These are phyloP conservation scores for Fusarium sp. DNA, from an alignment of 2,329 filamentous ascomycete genomes.

Conservation along the genomic window DNA sequence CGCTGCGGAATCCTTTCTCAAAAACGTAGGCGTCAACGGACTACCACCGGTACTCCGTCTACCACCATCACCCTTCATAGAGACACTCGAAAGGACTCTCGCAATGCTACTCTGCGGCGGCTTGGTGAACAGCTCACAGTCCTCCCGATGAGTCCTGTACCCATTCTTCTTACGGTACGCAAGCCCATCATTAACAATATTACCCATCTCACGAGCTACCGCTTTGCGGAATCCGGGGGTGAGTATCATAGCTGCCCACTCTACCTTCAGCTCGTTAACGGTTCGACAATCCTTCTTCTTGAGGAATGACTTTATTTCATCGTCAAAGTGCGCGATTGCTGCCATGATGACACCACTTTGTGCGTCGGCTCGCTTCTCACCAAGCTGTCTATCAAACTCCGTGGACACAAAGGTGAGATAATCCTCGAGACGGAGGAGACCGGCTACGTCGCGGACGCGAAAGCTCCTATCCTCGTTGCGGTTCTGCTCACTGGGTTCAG, in stretches of 20 bases:
- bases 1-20: neutral
- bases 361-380: neutral
- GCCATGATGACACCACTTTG: neutral
- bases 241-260: constrained; percentile 16
- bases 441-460: constrained; percentile 21
- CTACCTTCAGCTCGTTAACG: neutral
- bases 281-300: neutral
- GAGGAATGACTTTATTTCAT: constrained; percentile 11
- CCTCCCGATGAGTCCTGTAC: constrained; percentile 5
- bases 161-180: constrained; percentile 10
- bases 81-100: neutral
- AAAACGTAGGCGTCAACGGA: neutral
- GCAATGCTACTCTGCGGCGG: neutral
- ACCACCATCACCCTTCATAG: neutral
- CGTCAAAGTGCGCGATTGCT: constrained; percentile 14
- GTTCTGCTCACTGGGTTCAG: neutral
- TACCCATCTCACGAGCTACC: constrained; percentile 9
- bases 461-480: constrained; percentile 1
- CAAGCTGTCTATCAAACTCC: constrained; percentile 11
- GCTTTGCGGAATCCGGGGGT: neutral
- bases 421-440: constrained; percentile 28
- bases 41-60: neutral
- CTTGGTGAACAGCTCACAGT: constrained; percentile 11
- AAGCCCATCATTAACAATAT: constrained; percentile 3
- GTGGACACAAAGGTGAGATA: constrained; percentile 14